These are phyloP conservation scores for Boletus fagicola DNA, from an alignment of 768 basidiomycete species.

Conservation along the genomic window DNA sequence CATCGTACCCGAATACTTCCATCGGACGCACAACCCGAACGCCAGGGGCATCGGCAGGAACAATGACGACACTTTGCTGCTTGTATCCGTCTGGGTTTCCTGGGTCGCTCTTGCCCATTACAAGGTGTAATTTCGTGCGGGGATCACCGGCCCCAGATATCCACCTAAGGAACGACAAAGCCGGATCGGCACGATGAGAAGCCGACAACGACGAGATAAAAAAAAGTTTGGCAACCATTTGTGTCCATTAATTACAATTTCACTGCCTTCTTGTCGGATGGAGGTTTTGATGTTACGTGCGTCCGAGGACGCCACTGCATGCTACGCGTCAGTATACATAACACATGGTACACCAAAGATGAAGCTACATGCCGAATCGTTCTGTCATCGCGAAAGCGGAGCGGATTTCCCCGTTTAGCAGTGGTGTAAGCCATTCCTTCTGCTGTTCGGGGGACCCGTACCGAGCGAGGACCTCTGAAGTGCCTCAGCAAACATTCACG, in stretches of 20 bases:
- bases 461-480: slow-evolving; percentile 88
- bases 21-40: slow-evolving; percentile 90
- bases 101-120: slow-evolving; percentile 94
- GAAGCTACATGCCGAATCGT: slow-evolving; percentile 57
- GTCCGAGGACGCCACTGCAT: slow-evolving; percentile 81
- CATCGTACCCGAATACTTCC: slow-evolving; percentile 91
- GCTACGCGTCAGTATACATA: slow-evolving; percentile 1
- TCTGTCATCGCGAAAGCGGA: slow-evolving; percentile 98
- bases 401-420: slow-evolving; percentile 90
- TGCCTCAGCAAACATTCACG: not conserved
- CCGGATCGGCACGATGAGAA: slow-evolving; percentile 15
- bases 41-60: slow-evolving; percentile 85
- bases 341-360: slow-evolving; percentile 4
- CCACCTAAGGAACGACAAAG: slow-evolving; percentile 57
- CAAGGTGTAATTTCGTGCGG: slow-evolving; percentile 82
- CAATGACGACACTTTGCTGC: slow-evolving; percentile 93
- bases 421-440: slow-evolving; percentile 81
- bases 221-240: slow-evolving; percentile 66
- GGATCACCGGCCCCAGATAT: slow-evolving; percentile 97
- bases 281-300: slow-evolving; percentile 93
- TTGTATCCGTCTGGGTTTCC: slow-evolving; percentile 69
- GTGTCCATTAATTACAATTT: slow-evolving; percentile 92
- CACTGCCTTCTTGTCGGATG: slow-evolving; percentile 76
- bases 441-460: slow-evolving; percentile 93
- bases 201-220: not conserved